A percentile compares a stretch with the other conserved stretches of the same genome.
phyloP scores from a whole-genome alignment of 345 rosid genomes.

The Gossypioides kirkii region DNA sequence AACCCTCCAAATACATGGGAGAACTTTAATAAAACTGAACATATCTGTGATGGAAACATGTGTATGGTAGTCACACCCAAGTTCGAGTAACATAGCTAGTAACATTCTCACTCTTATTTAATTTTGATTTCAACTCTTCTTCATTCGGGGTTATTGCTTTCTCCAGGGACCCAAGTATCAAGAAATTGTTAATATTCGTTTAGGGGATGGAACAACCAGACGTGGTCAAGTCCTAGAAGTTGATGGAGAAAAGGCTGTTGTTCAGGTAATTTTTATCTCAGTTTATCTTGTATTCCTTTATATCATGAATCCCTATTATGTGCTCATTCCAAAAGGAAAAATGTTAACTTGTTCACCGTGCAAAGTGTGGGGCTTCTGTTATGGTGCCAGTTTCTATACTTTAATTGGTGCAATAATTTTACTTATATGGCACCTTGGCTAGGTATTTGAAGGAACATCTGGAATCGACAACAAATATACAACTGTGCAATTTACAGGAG shows the following conservation, averaged over 20 bases:
- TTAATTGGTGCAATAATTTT: background rate
- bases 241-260: constrained; percentile 96
- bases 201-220: constrained; percentile 79
- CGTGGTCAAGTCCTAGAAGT: constrained; percentile 98
- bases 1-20: too few relatives aligned
- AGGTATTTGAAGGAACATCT: constrained; percentile 94
- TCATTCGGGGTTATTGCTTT: background rate
- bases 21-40: too few relatives aligned
- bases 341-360: background rate
- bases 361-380: background rate
- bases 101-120: background rate
- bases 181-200: constrained; percentile 87
- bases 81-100: background rate
- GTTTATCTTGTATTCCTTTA: background rate
- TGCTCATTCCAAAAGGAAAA: background rate
- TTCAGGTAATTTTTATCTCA: constrained; percentile 49
- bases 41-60: too few relatives aligned
- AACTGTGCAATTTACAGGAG: constrained; percentile 87
- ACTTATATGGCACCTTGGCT: constrained; percentile 9
- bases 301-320: background rate
- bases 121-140: constrained; percentile 1
- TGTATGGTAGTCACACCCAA: too few relatives aligned
- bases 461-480: constrained; percentile 91
- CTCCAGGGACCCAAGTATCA: constrained; percentile 85
- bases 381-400: background rate